Conservation (phyloP, 2,329 filamentous ascomycete species). For the Scedosporium minutisporum region DNA sequence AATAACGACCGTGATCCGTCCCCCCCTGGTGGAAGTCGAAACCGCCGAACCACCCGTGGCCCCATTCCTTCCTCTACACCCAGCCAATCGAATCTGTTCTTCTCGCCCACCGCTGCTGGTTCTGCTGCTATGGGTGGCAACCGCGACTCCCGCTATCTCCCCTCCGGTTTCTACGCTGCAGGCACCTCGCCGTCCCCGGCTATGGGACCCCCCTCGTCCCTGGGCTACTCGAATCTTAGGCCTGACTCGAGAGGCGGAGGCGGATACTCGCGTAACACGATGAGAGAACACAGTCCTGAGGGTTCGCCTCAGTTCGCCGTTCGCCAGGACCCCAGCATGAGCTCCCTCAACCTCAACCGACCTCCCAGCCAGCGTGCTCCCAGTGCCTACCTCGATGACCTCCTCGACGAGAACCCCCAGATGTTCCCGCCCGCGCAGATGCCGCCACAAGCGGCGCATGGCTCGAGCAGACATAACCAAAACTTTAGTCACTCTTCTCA, state of each 20-base stretch:
- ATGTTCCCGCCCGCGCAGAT: conserved; percentile 36
- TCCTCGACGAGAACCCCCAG: conserved; percentile 66
- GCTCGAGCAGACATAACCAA: conserved; percentile 12
- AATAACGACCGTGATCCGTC: conserved; percentile 50
- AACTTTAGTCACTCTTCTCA: conserved; percentile 16
- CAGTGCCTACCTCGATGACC: conserved; percentile 80
- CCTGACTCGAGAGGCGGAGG: conserved; percentile 45
- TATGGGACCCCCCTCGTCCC: conserved; percentile 39
- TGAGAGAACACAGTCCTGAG: conserved; percentile 45
- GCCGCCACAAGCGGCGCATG: conserved; percentile 14
- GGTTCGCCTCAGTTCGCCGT: conserved; percentile 50
- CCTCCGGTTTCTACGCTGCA: conserved; percentile 83
- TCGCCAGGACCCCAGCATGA: conserved; percentile 47
- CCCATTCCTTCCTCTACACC: conserved; percentile 45
- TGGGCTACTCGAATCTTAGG: conserved; percentile 52
- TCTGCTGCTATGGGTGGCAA: conserved; percentile 52
- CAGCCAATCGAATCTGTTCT: conserved; percentile 72
- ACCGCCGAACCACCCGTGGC: conserved; percentile 41
- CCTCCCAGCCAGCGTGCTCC: conserved; percentile 65
- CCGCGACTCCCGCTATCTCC: conserved; percentile 72
- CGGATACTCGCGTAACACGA: conserved; percentile 28
- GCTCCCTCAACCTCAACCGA: conserved; percentile 56
- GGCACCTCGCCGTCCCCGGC: conserved; percentile 40
- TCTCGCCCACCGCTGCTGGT: conserved; percentile 77
- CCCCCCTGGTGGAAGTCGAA: conserved; percentile 39